Evolutionary conservation across 495 filamentous ascomycete genomes (phyloP).

Genomic region (Cercophora scortea): DNA sequence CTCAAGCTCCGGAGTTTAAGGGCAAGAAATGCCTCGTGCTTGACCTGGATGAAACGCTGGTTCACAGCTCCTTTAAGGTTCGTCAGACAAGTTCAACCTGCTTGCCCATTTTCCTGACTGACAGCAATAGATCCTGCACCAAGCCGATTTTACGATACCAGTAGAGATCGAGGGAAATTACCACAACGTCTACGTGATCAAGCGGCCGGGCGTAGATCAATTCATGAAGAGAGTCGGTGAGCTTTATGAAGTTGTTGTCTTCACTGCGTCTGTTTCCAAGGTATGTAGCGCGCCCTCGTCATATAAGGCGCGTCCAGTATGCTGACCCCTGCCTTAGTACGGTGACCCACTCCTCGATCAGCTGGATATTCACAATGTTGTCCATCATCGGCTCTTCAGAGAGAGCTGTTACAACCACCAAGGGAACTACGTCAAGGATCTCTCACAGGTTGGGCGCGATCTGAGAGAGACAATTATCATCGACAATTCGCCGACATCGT

Average conservation of each 20-base stretch:
- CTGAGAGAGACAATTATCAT: constrained; percentile 98
- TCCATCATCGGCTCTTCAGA: constrained; percentile 93
- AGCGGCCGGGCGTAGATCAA: constrained; percentile 91
- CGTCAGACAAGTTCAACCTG: constrained; percentile 1
- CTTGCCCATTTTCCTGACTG: not conserved
- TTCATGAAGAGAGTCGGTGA: constrained; percentile 99
- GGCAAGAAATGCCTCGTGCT: constrained; percentile 91
- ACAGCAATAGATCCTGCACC: constrained; percentile 73
- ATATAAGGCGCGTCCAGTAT: too few relatives aligned
- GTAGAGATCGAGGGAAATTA: constrained; percentile 99
- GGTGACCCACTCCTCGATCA: constrained; percentile 95
- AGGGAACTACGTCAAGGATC: constrained; percentile 98
- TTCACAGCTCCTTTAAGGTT: constrained; percentile 99
- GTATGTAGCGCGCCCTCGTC: constrained; percentile 38
- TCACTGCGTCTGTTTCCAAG: constrained; percentile 98
- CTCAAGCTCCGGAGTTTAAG: constrained; percentile 65
- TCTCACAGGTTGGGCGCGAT: constrained; percentile 93
- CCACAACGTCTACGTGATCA: constrained; percentile 99
- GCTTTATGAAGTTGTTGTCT: constrained; percentile 96
- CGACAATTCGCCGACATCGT: constrained; percentile 97
- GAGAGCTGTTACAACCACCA: constrained; percentile 99
- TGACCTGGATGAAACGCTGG: constrained; percentile 95
- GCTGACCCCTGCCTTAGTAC: constrained; percentile 49
- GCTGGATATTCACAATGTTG: constrained; percentile 92
- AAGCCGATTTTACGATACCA: constrained; percentile 98